Conservation (phyloP, 306 rosid genomes). For the Crataegus laevigata region DNA sequence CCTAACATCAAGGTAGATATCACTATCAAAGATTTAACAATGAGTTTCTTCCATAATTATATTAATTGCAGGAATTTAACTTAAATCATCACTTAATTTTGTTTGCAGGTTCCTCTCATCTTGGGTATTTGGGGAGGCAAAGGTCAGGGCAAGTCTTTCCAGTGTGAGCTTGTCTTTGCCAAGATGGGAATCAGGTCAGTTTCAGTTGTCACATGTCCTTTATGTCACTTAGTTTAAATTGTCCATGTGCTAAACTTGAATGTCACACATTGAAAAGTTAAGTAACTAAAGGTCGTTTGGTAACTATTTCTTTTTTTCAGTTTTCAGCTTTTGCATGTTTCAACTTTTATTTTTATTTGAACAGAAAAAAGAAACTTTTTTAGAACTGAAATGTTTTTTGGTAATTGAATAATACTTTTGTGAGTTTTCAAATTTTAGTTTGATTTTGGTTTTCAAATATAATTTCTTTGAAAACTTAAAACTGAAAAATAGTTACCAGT, state of each 20-base stretch:
- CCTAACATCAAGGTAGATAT: conserved; percentile 78
- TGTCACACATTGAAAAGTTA: not conserved
- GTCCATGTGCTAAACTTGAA: not conserved
- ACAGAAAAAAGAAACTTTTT: too few species aligned
- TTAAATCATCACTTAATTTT: not conserved
- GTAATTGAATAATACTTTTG: too few species aligned
- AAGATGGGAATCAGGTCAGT: conserved; percentile 98
- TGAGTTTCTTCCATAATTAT: not conserved
- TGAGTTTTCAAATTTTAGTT: too few species aligned
- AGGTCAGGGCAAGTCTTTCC: conserved; percentile 98
- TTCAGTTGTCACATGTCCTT: not conserved
- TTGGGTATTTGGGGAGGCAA: conserved; percentile 99
- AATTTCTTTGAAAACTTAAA: not conserved
- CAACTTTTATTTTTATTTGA: not conserved
- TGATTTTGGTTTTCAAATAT: too few species aligned
- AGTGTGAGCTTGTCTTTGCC: conserved; percentile 89
- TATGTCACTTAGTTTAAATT: not conserved
- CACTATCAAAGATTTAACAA: not conserved
- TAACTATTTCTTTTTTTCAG: not conserved
- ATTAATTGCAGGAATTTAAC: not conserved
- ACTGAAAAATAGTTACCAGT: not conserved
- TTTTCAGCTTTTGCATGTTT: not conserved
- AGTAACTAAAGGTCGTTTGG: not conserved
- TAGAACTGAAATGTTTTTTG: too few species aligned
- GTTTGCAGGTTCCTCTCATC: conserved; percentile 70